phyloP scores from a whole-genome alignment of 305 asterid genomes.

The Fraxinus angustifolia region DNA sequence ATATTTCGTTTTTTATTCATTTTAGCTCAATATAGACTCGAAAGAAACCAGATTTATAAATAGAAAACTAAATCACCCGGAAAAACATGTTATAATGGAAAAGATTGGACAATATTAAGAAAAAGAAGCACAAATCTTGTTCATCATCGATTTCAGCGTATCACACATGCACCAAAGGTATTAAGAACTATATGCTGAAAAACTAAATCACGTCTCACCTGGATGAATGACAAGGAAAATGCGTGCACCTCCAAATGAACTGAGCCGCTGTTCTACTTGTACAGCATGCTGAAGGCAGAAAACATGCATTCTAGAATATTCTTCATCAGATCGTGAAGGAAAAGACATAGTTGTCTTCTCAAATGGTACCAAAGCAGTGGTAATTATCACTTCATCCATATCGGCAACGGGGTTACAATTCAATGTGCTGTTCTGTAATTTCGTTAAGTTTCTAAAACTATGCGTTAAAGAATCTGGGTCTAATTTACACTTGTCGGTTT shows the following conservation, averaged over 20 bases:
- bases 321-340: slow-evolving; percentile 58
- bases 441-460: slow-evolving; percentile 39
- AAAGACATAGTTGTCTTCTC: slow-evolving; percentile 33
- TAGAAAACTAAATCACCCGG: neutral
- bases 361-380: slow-evolving; percentile 28
- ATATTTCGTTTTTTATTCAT: neutral
- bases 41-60: neutral
- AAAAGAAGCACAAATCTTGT: neutral
- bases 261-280: slow-evolving; percentile 72
- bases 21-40: neutral
- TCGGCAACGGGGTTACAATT: slow-evolving; percentile 26
- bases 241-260: slow-evolving; percentile 68
- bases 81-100: neutral
- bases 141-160: neutral
- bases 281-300: slow-evolving; percentile 94
- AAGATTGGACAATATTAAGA: neutral
- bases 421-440: slow-evolving; percentile 29
- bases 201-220: slow-evolving; percentile 42
- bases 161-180: neutral
- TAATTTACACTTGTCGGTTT: slow-evolving; percentile 26
- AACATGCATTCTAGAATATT: slow-evolving; percentile 85
- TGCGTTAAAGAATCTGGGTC: slow-evolving; percentile 35
- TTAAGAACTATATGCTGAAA: neutral
- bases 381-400: slow-evolving; percentile 33
- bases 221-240: slow-evolving; percentile 88